Percentiles rank a stretch among this genome's conserved stretches.
phyloP scores from a whole-genome alignment of 192 early-diverging fungal species.

The Obelidium mucronatum region DNA sequence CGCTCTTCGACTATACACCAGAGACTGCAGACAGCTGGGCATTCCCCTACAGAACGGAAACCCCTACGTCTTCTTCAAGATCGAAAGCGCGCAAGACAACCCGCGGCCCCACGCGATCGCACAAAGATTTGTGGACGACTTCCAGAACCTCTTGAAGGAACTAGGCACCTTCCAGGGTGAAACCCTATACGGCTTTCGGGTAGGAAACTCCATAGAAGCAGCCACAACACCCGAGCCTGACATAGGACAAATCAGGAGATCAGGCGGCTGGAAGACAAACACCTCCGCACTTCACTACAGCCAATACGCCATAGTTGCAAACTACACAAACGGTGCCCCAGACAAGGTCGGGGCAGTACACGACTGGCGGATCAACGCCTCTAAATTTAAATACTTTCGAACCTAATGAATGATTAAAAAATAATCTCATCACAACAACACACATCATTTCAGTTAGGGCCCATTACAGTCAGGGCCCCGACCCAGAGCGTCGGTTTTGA shows the following conservation, averaged over 20 bases:
- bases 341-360: not conserved
- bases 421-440: not conserved
- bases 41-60: not conserved
- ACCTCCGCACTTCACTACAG: not conserved
- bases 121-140: not conserved
- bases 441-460: slow-evolving; percentile 2
- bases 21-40: not conserved
- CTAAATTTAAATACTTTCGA: not conserved
- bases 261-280: not conserved
- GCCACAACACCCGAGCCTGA: not conserved
- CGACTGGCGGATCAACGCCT: not conserved
- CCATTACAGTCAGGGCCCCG: not conserved
- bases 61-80: not conserved
- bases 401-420: too few relatives aligned
- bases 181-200: slow-evolving; percentile 7
- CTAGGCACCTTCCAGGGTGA: not conserved
- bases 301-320: not conserved
- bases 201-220: slow-evolving; percentile 3
- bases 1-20: not conserved
- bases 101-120: not conserved
- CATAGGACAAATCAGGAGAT: not conserved
- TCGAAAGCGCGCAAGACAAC: not conserved
- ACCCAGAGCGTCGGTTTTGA: not conserved
- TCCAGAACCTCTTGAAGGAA: not conserved
- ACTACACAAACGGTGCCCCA: not conserved